Base-by-base conservation (phyloP, 2,329 filamentous ascomycete species). In the Cordyceps cateniannulata region DNA sequence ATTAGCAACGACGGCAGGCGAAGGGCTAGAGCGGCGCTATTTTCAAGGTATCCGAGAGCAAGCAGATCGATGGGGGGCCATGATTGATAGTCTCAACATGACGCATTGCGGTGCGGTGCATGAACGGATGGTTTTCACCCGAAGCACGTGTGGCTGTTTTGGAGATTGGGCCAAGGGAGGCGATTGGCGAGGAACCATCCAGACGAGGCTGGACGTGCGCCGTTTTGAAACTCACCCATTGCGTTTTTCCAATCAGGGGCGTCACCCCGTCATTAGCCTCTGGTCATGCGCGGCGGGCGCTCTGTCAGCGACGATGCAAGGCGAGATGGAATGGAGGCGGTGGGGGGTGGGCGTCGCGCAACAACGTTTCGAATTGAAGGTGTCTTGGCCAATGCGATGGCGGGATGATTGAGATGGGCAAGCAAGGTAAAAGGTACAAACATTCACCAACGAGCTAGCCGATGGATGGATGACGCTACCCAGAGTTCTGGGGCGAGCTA, bases 171-270 rank as follows among this genome's bases (percentile, higher is more conserved):
- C 40, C 35, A 24, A 59, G 55, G 29, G 54, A 59, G 47, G 47
- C 49, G 45, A 56, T 42, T 5, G 22, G 22, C 24, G 35, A 51
- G 20, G 24, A 58, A 59, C 9, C 55, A 56, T 14, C 22, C 6
- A n/a, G 45, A 29, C 1, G 38, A 42, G 22, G 45, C 20, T 16
- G 42, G 44, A 32, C 32, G 44, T 50, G 54, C 20, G 29, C 22
- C 27, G 16, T 45, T n/a, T 40, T 53, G 49, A 53, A 53, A 60
- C 58, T 60, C 58, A 60, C 58, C 49, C 58, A 60, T 60, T 53
- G 38, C 38, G 50, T 53, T 48, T 35, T 60, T 53, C 29, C 49
- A 48, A 60, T 53, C 58, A 60, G 58, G 58, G 58, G 58, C 29
- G 27, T 44, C 20, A 60, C 58, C 58, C 58, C 49, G 49, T 60